phyloP scores from a whole-genome alignment of 768 basidiomycete genomes.

The Boletus eberwhitei region DNA sequence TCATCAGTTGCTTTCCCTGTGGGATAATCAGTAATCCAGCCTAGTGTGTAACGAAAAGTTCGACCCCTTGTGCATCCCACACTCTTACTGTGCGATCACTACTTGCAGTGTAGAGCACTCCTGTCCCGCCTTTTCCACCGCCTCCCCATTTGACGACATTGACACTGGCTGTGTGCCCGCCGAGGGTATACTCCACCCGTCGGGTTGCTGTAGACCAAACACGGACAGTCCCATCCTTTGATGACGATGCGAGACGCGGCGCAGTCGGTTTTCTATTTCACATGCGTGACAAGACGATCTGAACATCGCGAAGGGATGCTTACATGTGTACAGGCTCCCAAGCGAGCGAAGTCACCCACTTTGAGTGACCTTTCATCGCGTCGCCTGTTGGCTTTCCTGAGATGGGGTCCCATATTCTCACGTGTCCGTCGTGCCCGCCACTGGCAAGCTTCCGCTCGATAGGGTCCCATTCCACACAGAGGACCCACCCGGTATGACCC shows the following conservation, averaged over 20 bases:
- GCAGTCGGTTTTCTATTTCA: conserved; percentile 61
- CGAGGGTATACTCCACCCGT: conserved; percentile 75
- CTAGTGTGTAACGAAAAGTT: conserved; percentile 16
- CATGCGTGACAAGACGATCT: neutral
- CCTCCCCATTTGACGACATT: conserved; percentile 98
- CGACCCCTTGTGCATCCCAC: conserved; percentile 83
- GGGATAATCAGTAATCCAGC: conserved; percentile 3
- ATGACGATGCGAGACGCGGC: conserved; percentile 90
- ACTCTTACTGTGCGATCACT: conserved; percentile 92
- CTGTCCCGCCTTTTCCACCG: conserved; percentile 57
- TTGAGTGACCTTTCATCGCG: conserved; percentile 87
- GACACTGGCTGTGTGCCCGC: conserved; percentile 91
- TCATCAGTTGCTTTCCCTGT: conserved; percentile 82
- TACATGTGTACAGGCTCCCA: conserved; percentile 97
- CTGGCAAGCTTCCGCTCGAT: conserved; percentile 88
- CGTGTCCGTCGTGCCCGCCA: conserved; percentile 92
- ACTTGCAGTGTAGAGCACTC: conserved; percentile 90
- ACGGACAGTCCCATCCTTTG: conserved; percentile 95
- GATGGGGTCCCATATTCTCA: conserved; percentile 91
- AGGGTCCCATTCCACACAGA: conserved; percentile 97
- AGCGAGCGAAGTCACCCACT: conserved; percentile 92
- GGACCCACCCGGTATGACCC: conserved; percentile 94
- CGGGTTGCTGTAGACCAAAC: conserved; percentile 83
- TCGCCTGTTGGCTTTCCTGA: conserved; percentile 87
- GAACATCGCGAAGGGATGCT: conserved; percentile 23